Evolutionary conservation across 148 eudicot species (phyloP).

Genomic region (Heliamphora exappendiculata): DNA sequence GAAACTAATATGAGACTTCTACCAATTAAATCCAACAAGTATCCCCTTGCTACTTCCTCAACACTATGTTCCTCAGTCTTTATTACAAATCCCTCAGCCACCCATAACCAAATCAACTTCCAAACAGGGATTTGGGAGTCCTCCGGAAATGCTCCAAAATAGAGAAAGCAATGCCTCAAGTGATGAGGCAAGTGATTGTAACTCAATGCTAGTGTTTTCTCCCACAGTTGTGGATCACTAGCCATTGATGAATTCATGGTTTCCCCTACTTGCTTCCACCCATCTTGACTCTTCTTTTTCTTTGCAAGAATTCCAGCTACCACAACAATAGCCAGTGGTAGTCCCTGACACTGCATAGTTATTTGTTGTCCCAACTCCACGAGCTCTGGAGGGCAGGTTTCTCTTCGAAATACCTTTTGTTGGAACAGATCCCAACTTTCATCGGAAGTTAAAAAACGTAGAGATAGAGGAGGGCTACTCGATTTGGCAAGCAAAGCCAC

Average conservation of each 20-base stretch:
- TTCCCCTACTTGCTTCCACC: slow-evolving; percentile 20
- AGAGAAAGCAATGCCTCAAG: slow-evolving; percentile 30
- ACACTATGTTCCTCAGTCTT: neutral
- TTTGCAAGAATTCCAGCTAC: slow-evolving; percentile 25
- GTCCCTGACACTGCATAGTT: slow-evolving; percentile 22
- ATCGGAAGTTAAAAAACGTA: slow-evolving; percentile 9
- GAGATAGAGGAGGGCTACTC: neutral
- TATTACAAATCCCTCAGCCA: slow-evolving; percentile 35
- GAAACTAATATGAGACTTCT: slow-evolving; percentile 25
- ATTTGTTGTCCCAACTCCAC: slow-evolving; percentile 13
- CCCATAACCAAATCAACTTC: slow-evolving; percentile 31
- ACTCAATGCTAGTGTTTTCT: slow-evolving; percentile 20
- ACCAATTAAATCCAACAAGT: slow-evolving; percentile 30
- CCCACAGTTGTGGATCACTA: neutral
- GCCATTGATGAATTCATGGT: slow-evolving; percentile 7
- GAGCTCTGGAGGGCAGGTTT: slow-evolving; percentile 9
- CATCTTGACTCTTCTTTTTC: neutral
- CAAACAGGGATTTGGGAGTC: slow-evolving; percentile 19
- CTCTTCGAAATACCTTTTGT: slow-evolving; percentile 17
- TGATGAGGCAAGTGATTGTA: slow-evolving; percentile 26
- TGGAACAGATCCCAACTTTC: slow-evolving; percentile 28
- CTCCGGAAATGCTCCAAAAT: slow-evolving; percentile 24
- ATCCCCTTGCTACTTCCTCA: slow-evolving; percentile 23
- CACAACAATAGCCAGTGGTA: slow-evolving; percentile 34
- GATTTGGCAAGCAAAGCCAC: slow-evolving; percentile 12